Base-by-base conservation (phyloP, 306 rosid species). In the Cicer bijugum region DNA sequence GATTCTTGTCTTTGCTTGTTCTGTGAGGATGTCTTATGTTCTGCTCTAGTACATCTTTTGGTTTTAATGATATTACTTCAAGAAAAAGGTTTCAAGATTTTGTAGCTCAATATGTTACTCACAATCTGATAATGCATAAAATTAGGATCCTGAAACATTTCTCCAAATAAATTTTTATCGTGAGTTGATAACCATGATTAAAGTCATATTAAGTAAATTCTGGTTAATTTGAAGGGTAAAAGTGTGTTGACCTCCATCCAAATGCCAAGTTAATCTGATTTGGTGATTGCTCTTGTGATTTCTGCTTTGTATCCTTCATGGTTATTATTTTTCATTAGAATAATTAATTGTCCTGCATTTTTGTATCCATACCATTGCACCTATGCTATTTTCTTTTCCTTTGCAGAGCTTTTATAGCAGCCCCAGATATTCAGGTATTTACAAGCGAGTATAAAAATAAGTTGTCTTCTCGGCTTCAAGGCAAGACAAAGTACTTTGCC, bases 401-500 rank as follows among this genome's bases (percentile, higher is more conserved):
- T 76, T 48, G 69, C 94, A 93, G 99, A 82, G 99, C 97, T 69
- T 95, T 95, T 86, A 96, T 95, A 85, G 88, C 97, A 86, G 97
- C 97, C 63, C 80, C 82, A 70, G 99, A 95, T 81, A 84, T 95
- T 84, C 97, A 91, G 81, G 81, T 80, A 64, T 95, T 95, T 80
- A 95, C 99, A 17, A 63, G 42, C 76, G 97, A 90, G 85, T 79
- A 70, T 55, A 91, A 88, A 86, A 81, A 50, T 71, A 95, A 90
- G 76, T 75, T 95, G 79, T 82, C 88, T 74, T 75, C 90, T 76
- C 88, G 97, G 74, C 67, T 84, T 84, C 96, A 88, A 8, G 89
- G 88, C 71, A 95, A 87, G 86, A 62, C 97, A 38, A 95, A 84
- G 85, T 65, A 58, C 75, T 95, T 95, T 75, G 7, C 93, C 63